A percentile compares a stretch with the other conserved stretches of the same genome.
Conservation (phyloP, 176 grass and related monocot species). For the Saccharum spontaneum region DNA sequence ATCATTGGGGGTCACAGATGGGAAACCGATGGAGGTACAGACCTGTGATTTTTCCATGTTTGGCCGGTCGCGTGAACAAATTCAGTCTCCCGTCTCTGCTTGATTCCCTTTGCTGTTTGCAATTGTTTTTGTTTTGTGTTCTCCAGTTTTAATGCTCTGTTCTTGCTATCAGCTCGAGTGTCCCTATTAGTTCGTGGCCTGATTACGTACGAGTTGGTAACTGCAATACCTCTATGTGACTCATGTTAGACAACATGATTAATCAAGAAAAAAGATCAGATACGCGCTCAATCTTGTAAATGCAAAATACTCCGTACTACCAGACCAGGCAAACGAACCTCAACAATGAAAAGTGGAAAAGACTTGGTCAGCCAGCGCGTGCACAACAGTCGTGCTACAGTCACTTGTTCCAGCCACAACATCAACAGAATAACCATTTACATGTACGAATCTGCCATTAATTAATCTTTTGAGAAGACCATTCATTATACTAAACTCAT, state of each 20-base stretch:
- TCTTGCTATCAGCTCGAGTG: background rate
- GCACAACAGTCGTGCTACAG: background rate
- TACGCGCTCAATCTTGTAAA: background rate
- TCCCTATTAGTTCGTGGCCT: background rate
- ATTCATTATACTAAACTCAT: background rate
- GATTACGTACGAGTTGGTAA: background rate
- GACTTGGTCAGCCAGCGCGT: background rate
- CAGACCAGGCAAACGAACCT: background rate
- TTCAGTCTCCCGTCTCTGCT: background rate
- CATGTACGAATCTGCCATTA: background rate
- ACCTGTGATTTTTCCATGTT: slow-evolving; percentile 25
- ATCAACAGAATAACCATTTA: slow-evolving; percentile 1
- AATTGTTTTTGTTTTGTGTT: background rate
- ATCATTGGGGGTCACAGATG: background rate
- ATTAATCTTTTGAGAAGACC: background rate
- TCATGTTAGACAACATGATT: background rate
- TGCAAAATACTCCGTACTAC: background rate
- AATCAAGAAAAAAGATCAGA: background rate
- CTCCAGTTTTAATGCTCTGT: background rate
- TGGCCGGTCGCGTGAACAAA: background rate
- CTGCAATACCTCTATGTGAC: background rate
- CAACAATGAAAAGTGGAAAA: background rate
- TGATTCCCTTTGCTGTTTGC: background rate
- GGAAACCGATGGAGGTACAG: background rate
- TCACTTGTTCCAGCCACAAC: background rate